Base-by-base conservation (phyloP, 225 moss, liverwort and hornwort genomes). In the Polytrichum commune region DNA sequence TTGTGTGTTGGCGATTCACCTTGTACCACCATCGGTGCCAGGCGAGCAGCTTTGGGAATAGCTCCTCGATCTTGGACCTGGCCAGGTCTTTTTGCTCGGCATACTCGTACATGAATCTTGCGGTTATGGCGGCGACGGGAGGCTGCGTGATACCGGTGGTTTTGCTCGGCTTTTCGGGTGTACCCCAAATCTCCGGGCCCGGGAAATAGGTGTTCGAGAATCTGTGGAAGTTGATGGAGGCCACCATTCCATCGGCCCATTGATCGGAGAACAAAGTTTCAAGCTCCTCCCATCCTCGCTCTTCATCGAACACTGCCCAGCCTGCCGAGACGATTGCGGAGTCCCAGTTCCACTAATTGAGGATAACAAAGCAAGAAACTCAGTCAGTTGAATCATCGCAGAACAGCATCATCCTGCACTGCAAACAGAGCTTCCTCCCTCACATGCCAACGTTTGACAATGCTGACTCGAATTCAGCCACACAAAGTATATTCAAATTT, bases 11-110 rank as follows among this genome's bases (percentile, higher is more conserved):
- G 46, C 13, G 46, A 13, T 16, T 46, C 46, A 38, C 32, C 33
- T 73, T 65, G 66, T 73, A 78, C 77, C 77, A 78, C 77, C 77
- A 78, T 23, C 67, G 54, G 64, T 78, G 77, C 77, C 66, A 78
- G 4, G 77, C 77, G 66, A 78, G 57, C 27, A 78, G 66, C 69
- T 67, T 78, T 5, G 77, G 77, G 55, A 78, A 78, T 8, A 78
- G 57, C 27, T 67, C 77, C 18, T 53, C 18, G 1, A 67, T 25
- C 65, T 38, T 73, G 53, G n/a, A 8, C 33, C 63, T 26, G 6
- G 72, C 77, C 60, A 72, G 29, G 1, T 73, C 77, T 53, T 72
- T 78, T 35, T 78, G 65, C 60, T 25, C 61, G 19, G 77, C 77
- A 5, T 19, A 66, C 66, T 72, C 77, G 27, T 67, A 67, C 67